Percentiles rank a stretch among this genome's conserved stretches.
These are phyloP conservation scores for Phialocephala sp. DNA, from an alignment of 2,329 filamentous ascomycete species.

Conservation along the genomic window DNA sequence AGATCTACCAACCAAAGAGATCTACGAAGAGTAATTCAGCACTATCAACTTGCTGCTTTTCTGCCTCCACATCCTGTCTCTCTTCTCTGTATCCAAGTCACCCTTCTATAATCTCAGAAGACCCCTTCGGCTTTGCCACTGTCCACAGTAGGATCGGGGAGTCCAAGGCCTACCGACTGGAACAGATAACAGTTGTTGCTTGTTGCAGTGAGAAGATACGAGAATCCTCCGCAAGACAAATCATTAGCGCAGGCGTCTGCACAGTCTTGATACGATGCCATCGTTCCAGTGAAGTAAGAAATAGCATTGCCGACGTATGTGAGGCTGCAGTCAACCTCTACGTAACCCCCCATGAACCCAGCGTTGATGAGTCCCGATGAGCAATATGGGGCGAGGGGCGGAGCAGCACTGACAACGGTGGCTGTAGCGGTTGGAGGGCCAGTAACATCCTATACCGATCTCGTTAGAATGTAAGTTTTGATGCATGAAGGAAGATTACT, in stretches of 20 bases:
- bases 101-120: background rate
- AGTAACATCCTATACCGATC: slow-evolving; percentile 4
- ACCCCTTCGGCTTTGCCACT: background rate
- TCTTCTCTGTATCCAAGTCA: background rate
- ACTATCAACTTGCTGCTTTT: background rate
- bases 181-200: background rate
- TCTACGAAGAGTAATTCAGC: background rate
- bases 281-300: background rate
- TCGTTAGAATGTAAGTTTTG: background rate
- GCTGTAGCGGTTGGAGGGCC: slow-evolving; percentile 8
- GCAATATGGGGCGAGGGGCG: background rate
- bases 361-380: background rate
- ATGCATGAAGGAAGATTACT: background rate
- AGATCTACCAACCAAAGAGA: background rate
- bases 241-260: background rate
- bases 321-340: background rate
- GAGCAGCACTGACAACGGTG: slow-evolving; percentile 2
- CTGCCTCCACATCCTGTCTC: no score
- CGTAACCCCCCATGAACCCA: background rate
- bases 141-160: background rate
- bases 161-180: background rate
- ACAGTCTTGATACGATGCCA: slow-evolving; percentile 5
- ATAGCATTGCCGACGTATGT: background rate
- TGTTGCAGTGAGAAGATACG: background rate
- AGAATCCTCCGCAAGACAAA: background rate